A percentile compares a stretch with the other conserved stretches of the same genome.
phyloP scores from a whole-genome alignment of 148 eudicot species.

The Pharnaceum exiguum region DNA sequence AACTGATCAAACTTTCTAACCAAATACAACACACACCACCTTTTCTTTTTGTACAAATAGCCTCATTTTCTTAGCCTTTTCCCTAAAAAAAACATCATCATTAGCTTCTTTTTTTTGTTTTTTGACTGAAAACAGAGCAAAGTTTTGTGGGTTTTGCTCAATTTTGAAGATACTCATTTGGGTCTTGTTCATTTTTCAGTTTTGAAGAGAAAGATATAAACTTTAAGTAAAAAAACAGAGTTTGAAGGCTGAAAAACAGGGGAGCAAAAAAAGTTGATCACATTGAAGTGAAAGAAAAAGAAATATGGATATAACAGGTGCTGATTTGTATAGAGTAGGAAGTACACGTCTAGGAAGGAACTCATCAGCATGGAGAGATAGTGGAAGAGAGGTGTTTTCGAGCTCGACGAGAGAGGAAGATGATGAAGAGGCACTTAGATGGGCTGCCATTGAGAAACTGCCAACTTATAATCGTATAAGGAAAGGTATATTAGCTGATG shows the following conservation, averaged over 20 bases:
- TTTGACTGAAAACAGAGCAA: background rate
- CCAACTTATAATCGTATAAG: slow-evolving; percentile 63
- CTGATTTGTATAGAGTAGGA: slow-evolving; percentile 45
- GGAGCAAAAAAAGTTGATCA: background rate
- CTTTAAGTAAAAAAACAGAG: too few relatives aligned
- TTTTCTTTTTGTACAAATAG: too few relatives aligned
- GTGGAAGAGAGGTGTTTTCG: slow-evolving; percentile 52
- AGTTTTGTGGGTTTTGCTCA: slow-evolving; percentile 2
- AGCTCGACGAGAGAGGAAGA: slow-evolving; percentile 45
- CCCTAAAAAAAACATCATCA: too few relatives aligned
- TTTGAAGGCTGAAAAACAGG: background rate
- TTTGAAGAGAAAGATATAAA: too few relatives aligned
- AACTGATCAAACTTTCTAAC: too few relatives aligned
- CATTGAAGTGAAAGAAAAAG: background rate
- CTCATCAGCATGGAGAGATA: slow-evolving; percentile 47
- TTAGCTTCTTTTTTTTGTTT: too few relatives aligned
- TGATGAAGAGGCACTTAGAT: slow-evolving; percentile 78
- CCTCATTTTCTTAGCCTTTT: too few relatives aligned
- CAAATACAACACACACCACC: too few relatives aligned
- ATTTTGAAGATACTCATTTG: background rate
- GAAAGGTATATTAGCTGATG: slow-evolving; percentile 60
- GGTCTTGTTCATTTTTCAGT: background rate
- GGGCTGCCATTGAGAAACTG: slow-evolving; percentile 87
- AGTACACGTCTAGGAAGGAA: slow-evolving; percentile 53
- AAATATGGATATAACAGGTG: slow-evolving; percentile 39